Evolutionary conservation across 1,284 basidiomycete species (phyloP).

Genomic region (Ganoderma leucocontextum): DNA sequence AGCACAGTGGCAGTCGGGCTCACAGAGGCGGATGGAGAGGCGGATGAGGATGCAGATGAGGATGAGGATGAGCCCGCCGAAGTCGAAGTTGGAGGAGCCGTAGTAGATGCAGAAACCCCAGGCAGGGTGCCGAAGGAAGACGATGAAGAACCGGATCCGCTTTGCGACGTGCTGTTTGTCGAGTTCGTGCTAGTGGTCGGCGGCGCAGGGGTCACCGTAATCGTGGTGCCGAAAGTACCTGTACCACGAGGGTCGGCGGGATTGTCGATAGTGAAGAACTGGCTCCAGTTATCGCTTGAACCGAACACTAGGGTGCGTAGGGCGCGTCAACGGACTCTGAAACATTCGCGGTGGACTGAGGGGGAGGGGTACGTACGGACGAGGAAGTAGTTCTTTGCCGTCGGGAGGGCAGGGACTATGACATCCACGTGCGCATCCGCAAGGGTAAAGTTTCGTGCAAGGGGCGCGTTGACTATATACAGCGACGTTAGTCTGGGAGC

Average conservation of each 20-base stretch:
- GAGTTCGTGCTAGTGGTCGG: neutral
- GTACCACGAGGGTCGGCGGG: constrained; percentile 16
- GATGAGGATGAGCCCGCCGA: neutral
- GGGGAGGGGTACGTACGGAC: neutral
- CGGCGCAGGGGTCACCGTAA: constrained; percentile 8
- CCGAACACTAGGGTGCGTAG: constrained; percentile 2
- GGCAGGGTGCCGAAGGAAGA: neutral
- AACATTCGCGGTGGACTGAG: neutral
- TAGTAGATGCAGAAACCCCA: neutral
- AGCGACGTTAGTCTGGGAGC: neutral
- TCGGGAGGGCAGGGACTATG: neutral
- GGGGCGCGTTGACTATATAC: neutral
- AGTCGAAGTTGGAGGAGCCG: neutral
- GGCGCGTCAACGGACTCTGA: neutral
- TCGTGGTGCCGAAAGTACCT: neutral
- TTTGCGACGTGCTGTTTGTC: neutral
- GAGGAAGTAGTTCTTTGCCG: neutral
- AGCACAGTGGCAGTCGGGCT: neutral
- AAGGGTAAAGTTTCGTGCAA: neutral
- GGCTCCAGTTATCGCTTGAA: constrained; percentile 16
- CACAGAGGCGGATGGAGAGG: no score
- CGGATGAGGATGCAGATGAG: neutral
- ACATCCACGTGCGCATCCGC: neutral
- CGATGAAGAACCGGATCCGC: neutral
- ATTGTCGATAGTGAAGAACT: constrained; percentile 17